Evolutionary conservation across 306 rosid species (phyloP).

Genomic region (Prunus mongolica): DNA sequence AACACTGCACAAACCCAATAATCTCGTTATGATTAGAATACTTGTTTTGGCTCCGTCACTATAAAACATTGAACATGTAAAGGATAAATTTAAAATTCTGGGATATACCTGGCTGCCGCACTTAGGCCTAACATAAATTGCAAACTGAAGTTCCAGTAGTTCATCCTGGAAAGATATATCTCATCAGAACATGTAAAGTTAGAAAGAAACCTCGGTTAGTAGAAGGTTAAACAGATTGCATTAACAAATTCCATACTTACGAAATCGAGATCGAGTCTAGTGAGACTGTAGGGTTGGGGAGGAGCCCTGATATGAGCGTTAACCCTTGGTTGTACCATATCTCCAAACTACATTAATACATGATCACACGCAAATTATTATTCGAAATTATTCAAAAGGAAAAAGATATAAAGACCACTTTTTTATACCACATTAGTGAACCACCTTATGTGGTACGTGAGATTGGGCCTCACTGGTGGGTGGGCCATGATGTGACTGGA

Average conservation of each 20-base stretch:
- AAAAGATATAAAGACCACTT: not conserved
- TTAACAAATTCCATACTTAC: conserved; percentile 11
- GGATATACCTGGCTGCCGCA: conserved; percentile 61
- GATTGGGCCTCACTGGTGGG: no score
- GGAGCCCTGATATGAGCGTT: conserved; percentile 75
- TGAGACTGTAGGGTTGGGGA: conserved; percentile 51
- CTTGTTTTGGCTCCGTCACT: not conserved
- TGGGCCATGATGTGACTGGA: no score
- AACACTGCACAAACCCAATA: conserved; percentile 34
- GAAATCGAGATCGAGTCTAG: conserved; percentile 58
- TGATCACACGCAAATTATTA: not conserved
- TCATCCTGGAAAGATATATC: conserved; percentile 43
- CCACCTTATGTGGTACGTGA: not conserved
- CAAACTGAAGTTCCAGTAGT: conserved; percentile 68
- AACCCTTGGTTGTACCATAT: conserved; percentile 80
- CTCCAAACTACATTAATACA: conserved; percentile 55
- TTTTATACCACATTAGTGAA: not conserved
- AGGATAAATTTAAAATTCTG: not conserved
- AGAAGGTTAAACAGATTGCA: not conserved
- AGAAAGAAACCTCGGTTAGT: not conserved
- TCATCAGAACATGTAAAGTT: not conserved
- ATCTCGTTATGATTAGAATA: not conserved
- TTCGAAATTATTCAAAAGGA: not conserved
- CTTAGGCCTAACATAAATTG: conserved; percentile 69
- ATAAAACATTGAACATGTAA: not conserved